Conservation (phyloP, 495 filamentous ascomycete genomes). For the Rusavskia elegans region DNA sequence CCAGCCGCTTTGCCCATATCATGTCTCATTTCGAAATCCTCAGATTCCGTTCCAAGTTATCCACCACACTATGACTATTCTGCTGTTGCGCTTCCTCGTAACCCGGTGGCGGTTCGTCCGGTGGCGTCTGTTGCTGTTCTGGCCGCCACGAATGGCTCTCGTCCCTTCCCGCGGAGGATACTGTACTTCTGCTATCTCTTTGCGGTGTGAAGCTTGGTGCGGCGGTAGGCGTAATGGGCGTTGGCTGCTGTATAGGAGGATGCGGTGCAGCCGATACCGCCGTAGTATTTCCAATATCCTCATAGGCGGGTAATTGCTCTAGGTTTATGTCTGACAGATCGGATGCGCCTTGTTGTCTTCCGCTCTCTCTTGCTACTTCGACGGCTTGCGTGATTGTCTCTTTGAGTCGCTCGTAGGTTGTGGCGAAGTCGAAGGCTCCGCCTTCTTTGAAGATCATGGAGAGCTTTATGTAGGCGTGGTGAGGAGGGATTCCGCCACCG, state of each 20-base stretch:
- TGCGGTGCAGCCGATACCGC: constrained; percentile 5
- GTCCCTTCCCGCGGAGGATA: not conserved
- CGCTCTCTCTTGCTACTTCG: constrained; percentile 44
- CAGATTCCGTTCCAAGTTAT: constrained; percentile 30
- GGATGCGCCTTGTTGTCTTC: constrained; percentile 23
- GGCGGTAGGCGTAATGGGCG: constrained; percentile 5
- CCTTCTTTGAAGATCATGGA: constrained; percentile 89
- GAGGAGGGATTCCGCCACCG: constrained; percentile 72
- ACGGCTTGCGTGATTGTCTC: constrained; percentile 67
- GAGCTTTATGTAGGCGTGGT: constrained; percentile 53
- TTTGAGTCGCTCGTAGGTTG: constrained; percentile 68
- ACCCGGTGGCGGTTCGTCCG: constrained; percentile 73
- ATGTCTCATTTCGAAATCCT: not conserved
- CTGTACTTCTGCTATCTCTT: constrained; percentile 1
- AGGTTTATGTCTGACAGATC: constrained; percentile 47
- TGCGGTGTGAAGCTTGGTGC: constrained; percentile 5
- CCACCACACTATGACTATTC: constrained; percentile 35
- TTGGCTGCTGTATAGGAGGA: constrained; percentile 20
- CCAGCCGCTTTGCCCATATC: too few relatives aligned
- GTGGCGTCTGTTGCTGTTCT: constrained; percentile 20
- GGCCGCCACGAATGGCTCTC: constrained; percentile 3
- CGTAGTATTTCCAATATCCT: constrained; percentile 11
- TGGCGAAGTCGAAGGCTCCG: constrained; percentile 82
- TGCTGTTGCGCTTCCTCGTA: constrained; percentile 84
- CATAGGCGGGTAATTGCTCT: constrained; percentile 76